phyloP scores from a whole-genome alignment of 2,329 filamentous ascomycete species.

The Alternaria novae-zelandiae region DNA sequence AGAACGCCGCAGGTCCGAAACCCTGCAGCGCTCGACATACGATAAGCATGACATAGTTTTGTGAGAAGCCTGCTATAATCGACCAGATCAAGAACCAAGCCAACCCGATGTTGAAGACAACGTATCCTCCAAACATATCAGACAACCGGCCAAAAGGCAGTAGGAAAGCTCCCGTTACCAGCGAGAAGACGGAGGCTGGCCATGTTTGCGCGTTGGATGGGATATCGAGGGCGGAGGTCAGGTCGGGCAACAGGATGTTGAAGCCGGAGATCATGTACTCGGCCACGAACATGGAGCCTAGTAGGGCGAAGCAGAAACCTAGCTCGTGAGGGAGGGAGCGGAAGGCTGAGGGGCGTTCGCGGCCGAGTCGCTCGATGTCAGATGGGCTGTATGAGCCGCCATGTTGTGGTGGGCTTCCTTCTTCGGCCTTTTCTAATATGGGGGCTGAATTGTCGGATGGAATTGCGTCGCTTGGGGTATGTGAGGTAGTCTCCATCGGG shows the following conservation, averaged over 20 bases:
- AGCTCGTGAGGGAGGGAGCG: conserved; percentile 61
- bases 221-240: conserved; percentile 69
- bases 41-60: conserved; percentile 72
- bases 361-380: conserved; percentile 65
- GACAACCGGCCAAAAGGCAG: conserved; percentile 61
- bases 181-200: conserved; percentile 48
- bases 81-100: conserved; percentile 72
- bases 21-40: conserved; percentile 77
- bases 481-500: background rate
- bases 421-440: conserved; percentile 11
- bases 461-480: background rate
- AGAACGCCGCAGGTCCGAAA: conserved; percentile 73
- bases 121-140: conserved; percentile 68
- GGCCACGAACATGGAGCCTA: conserved; percentile 68
- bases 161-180: conserved; percentile 47
- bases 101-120: conserved; percentile 69
- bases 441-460: background rate
- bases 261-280: conserved; percentile 83
- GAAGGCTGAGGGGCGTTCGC: conserved; percentile 66
- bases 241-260: conserved; percentile 68
- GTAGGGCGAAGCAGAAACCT: conserved; percentile 67
- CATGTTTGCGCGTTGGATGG: conserved; percentile 65
- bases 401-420: conserved; percentile 18
- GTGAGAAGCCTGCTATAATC: conserved; percentile 72
- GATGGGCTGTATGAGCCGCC: conserved; percentile 29